A percentile compares a stretch with the other conserved stretches of the same genome.
phyloP scores from a whole-genome alignment of 73 alveolate genomes.

The Paramecium sonneborni region DNA sequence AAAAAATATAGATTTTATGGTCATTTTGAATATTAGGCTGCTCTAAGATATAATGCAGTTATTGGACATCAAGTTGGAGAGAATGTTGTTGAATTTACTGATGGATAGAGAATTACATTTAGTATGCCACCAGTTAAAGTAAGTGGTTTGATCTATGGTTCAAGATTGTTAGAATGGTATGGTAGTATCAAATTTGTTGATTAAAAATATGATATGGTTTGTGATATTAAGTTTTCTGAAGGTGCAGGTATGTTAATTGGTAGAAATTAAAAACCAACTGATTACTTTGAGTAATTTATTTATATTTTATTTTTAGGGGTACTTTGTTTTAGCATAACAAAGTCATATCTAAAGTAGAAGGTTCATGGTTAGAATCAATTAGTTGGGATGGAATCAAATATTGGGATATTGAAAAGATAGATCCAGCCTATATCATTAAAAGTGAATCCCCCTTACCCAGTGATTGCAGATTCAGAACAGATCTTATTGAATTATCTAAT shows the following conservation, averaged over 20 bases:
- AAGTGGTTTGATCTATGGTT: constrained; percentile 54
- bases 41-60: constrained; percentile 66
- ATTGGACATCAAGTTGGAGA: constrained; percentile 68
- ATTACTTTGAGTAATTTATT: constrained; percentile 53
- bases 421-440: constrained; percentile 69
- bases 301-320: constrained; percentile 5
- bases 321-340: constrained; percentile 8
- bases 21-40: constrained; percentile 67
- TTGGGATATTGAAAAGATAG: constrained; percentile 68
- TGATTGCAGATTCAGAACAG: constrained; percentile 97
- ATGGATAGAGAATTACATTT: constrained; percentile 61
- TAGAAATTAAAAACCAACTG: constrained; percentile 61
- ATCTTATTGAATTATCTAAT: constrained; percentile 69
- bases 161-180: constrained; percentile 62
- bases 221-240: constrained; percentile 57
- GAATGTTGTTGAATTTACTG: constrained; percentile 56
- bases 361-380: constrained; percentile 70
- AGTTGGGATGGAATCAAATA: constrained; percentile 65
- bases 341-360: constrained; percentile 54
- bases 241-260: constrained; percentile 66
- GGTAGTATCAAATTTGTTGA: constrained; percentile 61
- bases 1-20: constrained; percentile 60
- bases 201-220: constrained; percentile 41
- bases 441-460: constrained; percentile 84
- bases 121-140: constrained; percentile 67